Evolutionary conservation across 768 basidiomycete species (phyloP), one percentile per base, ranked within the genome.

Genomic region (Gyrodon lividus): DNA sequence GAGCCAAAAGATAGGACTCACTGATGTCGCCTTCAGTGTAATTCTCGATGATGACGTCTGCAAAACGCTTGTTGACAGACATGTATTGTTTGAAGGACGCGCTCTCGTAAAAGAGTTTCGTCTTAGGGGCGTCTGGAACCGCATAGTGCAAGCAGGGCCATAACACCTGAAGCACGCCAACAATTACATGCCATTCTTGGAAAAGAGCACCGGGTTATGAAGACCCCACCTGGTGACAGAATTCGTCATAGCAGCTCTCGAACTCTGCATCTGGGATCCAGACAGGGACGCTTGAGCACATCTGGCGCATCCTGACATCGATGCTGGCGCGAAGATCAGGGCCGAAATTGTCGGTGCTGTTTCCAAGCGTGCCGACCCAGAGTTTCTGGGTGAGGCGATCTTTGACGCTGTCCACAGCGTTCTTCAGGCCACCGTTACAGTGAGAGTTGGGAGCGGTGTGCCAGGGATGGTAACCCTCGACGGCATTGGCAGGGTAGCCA

Each of bases 81-180:
- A 85, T 82, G 67, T 98, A 98, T 58, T 93, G 87, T 58, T 84
- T 82, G 76, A 84, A 98, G 0, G 86, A 80, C 0, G 78, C 86
- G 28, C 82, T 83, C 70, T 93, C 89, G 68, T 86, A 89, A 65
- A 88, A 90, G 34, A 80, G 65, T 56, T 88, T 91, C 0, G 86
- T 92, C 71, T 89, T 91, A 0, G 90, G 90, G 1, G 90, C 91
- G 61, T 92, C 90, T 2, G 90, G 90, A 43, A 92, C 80, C 9
- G 87, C 86, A 60, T 91, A 93, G 66, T 93, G 91, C 16, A 94
- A 72, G 56, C 85, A 87, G 0, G 91, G 91, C 91, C 91, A 94
- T 24, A 93, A 77, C 16, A 93, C 89, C 68, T 74, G 54, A 44
- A 17, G 23, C 2, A 41, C 16, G n/a, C 12, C 28, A 16, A 16